Base-by-base conservation (phyloP, 1,139 yeast species). In the Kodamaea sp. region DNA sequence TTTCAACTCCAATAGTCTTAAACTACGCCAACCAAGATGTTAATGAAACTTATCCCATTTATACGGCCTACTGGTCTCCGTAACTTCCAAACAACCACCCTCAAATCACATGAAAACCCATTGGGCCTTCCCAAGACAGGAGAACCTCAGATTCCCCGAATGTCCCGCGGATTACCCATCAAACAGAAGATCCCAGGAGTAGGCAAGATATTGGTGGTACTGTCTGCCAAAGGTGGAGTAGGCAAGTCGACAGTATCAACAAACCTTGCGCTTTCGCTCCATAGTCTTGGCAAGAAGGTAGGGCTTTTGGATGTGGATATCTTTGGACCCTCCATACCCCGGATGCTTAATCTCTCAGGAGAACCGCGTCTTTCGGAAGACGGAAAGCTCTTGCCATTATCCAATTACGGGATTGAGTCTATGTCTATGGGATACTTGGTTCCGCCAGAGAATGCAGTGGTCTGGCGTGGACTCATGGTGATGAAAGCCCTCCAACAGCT, bases 391-490 rank as follows among this genome's bases (percentile, higher is more conserved):
- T 54, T 82, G 0, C 96, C 96, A 0, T 57, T 86, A 47, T 57
- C 71, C n/a, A 87, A 86, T 50, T 85, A 82, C 46, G 96, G 96
- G 0, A 56, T 87, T 1, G 81, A 83, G 46, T 78, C 92, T 4
- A 87, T 87, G 96, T 85, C 95, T 0, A 87, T 87, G 95, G 96
- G 96, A 0, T 86, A 82, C 50, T 62, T 87, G 46, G 76, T 87
- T 1, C 63, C 71, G n/a, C 85, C 85, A 18, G 77, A 70, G 26
- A 72, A 73, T 31, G 88, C 95, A 0, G 75, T 88, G 4, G 94
- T 84, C 0, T 87, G 96, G 96, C 65, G 96, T 41, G 96, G 96
- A 0, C 59, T 86, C 28, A 79, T 87, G 79, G 92, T 87, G 21
- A 88, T 85, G 79, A 87, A 87, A 54, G 96, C 95, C 0, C 58